Evolutionary conservation across 2,329 filamentous ascomycete genomes (phyloP).

Genomic region (Hymenoscyphus fraxineus): DNA sequence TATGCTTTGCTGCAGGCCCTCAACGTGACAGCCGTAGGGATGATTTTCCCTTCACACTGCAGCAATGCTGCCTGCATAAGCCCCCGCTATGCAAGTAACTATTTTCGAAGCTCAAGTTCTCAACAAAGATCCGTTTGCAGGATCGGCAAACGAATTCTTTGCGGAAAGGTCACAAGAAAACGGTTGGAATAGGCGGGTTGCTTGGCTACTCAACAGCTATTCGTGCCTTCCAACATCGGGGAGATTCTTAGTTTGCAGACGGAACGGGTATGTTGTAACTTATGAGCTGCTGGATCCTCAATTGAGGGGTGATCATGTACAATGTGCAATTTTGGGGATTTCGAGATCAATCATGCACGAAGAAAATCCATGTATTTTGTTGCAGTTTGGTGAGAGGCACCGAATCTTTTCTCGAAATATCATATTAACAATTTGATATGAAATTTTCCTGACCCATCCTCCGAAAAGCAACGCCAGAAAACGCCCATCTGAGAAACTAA

Average conservation of each 20-base stretch:
- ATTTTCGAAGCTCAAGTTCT: background rate
- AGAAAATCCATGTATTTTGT: background rate
- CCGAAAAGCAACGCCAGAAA: slow-evolving; percentile 1
- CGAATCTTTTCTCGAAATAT: background rate
- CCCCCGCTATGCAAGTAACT: background rate
- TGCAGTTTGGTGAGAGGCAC: background rate
- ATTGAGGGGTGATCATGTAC: background rate
- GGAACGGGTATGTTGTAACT: slow-evolving; percentile 8
- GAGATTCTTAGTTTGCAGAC: slow-evolving; percentile 1
- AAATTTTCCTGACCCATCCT: background rate
- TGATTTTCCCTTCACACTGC: background rate
- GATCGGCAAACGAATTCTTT: background rate
- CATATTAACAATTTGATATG: background rate
- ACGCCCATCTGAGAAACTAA: background rate
- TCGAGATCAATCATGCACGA: background rate
- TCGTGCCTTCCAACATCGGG: background rate
- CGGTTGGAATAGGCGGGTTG: background rate
- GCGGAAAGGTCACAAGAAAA: background rate
- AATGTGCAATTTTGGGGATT: slow-evolving; percentile 2
- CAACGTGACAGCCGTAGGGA: slow-evolving; percentile 1
- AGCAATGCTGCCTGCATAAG: background rate
- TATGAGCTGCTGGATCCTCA: background rate
- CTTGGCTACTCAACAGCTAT: background rate
- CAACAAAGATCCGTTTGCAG: slow-evolving; percentile 4
- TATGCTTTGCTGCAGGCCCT: background rate